Conservation (phyloP, 2,329 filamentous ascomycete species). For the Ambrosiella xylebori region DNA sequence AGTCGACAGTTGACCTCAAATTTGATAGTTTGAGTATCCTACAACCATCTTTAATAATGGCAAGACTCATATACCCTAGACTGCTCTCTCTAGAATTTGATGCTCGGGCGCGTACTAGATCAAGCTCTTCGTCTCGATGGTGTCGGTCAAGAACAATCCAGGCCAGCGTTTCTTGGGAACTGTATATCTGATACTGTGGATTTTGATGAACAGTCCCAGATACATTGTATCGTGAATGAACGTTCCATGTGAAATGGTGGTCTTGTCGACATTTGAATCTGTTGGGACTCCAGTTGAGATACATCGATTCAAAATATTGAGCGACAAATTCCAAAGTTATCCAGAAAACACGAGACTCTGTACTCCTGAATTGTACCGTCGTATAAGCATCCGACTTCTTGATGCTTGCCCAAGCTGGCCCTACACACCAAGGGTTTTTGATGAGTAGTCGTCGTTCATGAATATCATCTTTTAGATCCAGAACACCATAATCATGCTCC, state of each 20-base stretch:
- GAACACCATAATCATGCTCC: conserved; percentile 85
- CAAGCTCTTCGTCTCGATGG: conserved; percentile 52
- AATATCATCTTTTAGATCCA: conserved; percentile 51
- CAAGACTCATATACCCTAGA: conserved; percentile 74
- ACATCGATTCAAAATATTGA: conserved; percentile 88
- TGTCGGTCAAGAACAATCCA: conserved; percentile 83
- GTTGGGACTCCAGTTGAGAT: conserved; percentile 89
- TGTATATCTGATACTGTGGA: conserved; percentile 54
- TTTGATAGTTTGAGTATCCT: conserved; percentile 59
- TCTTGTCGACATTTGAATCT: conserved; percentile 72
- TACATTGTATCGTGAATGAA: conserved; percentile 31
- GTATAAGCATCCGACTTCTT: neutral
- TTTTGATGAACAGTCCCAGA: conserved; percentile 44
- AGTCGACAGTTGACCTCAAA: conserved; percentile 58
- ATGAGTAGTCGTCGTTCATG: conserved; percentile 55
- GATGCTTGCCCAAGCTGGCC: conserved; percentile 19
- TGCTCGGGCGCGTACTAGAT: conserved; percentile 22
- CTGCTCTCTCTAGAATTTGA: conserved; percentile 20
- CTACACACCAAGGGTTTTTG: conserved; percentile 92
- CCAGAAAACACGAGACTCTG: conserved; percentile 52
- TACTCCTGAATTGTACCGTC: conserved; percentile 30
- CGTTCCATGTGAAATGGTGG: conserved; percentile 73
- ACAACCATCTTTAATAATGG: conserved; percentile 57
- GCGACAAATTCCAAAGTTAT: conserved; percentile 74
- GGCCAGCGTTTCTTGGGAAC: conserved; percentile 40